Percentiles rank a stretch among this genome's conserved stretches.
Conservation (phyloP, 768 basidiomycete species). For the Leccinum boreale region DNA sequence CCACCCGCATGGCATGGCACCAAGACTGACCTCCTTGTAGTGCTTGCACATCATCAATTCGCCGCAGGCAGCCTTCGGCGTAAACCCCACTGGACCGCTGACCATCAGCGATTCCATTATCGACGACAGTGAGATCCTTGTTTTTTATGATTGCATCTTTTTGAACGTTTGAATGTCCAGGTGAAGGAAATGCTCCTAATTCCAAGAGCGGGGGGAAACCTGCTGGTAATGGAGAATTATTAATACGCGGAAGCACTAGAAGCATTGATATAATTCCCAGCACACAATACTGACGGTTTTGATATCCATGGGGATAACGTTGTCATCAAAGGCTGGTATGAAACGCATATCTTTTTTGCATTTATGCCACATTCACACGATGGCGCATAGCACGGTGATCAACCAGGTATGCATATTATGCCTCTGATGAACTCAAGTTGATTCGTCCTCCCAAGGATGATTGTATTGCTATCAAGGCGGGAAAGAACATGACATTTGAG, state of each 20-base stretch:
- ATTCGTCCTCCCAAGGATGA: constrained; percentile 46
- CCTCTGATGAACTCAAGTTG: not conserved
- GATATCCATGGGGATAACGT: constrained; percentile 38
- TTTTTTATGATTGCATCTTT: not conserved
- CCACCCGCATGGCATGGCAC: not conserved
- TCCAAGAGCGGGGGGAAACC: constrained; percentile 44
- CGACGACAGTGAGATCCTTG: constrained; percentile 50
- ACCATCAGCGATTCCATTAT: constrained; percentile 47
- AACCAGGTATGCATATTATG: constrained; percentile 21
- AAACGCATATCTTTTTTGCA: not conserved
- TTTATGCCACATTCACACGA: not conserved
- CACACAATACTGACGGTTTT: constrained; percentile 52
- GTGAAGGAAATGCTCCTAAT: constrained; percentile 51
- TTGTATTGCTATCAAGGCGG: constrained; percentile 53
- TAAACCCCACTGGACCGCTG: constrained; percentile 29
- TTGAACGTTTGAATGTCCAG: constrained; percentile 28
- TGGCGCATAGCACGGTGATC: constrained; percentile 13
- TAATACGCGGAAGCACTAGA: not conserved
- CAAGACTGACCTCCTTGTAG: constrained; percentile 13
- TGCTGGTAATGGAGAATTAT: constrained; percentile 36
- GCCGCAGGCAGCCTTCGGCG: constrained; percentile 33
- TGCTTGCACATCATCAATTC: constrained; percentile 39
- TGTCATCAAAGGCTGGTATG: constrained; percentile 30
- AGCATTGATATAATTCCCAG: constrained; percentile 14
- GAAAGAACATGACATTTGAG: constrained; percentile 44